A percentile compares a stretch with the other conserved stretches of the same genome.
These are phyloP conservation scores for Chamaecyparis obtusa DNA, from an alignment of 75 land plant species.

Conservation along the genomic window DNA sequence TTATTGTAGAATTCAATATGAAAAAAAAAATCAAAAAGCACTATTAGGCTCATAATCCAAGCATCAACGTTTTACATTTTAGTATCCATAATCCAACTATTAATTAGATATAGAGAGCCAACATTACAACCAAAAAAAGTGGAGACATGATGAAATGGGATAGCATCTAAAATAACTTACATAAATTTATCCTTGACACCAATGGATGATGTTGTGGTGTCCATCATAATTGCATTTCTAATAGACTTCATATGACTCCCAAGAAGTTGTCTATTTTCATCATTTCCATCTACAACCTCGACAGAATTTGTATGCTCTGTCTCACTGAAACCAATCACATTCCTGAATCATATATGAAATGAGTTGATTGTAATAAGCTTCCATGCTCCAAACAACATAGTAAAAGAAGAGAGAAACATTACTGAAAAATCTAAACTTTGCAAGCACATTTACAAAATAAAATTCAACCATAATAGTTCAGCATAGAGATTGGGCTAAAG, in stretches of 20 bases:
- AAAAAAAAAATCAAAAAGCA: not conserved
- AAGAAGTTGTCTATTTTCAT: not conserved
- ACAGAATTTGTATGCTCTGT: not conserved
- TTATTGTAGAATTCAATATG: not conserved
- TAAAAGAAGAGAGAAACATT: not conserved
- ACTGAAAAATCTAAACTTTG: not conserved
- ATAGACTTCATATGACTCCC: not conserved
- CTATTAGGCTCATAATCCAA: not conserved
- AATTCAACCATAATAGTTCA: not conserved
- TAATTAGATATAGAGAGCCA: not conserved
- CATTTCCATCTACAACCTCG: not conserved
- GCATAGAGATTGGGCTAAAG: not conserved
- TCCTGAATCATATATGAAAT: conserved; percentile 1
- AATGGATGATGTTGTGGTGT: not conserved
- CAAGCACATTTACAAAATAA: not conserved
- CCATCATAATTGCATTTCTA: not conserved
- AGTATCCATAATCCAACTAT: not conserved
- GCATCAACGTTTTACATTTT: not conserved
- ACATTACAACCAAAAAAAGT: not conserved
- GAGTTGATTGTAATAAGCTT: not conserved
- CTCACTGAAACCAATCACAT: conserved; percentile 3
- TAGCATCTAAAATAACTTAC: not conserved
- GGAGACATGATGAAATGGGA: not conserved
- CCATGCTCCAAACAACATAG: not conserved
- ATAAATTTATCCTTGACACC: not conserved